Percentiles rank a stretch among this genome's conserved stretches.
phyloP scores from a whole-genome alignment of 805 yeast species.

The Wickerhamomyces bisporus region DNA sequence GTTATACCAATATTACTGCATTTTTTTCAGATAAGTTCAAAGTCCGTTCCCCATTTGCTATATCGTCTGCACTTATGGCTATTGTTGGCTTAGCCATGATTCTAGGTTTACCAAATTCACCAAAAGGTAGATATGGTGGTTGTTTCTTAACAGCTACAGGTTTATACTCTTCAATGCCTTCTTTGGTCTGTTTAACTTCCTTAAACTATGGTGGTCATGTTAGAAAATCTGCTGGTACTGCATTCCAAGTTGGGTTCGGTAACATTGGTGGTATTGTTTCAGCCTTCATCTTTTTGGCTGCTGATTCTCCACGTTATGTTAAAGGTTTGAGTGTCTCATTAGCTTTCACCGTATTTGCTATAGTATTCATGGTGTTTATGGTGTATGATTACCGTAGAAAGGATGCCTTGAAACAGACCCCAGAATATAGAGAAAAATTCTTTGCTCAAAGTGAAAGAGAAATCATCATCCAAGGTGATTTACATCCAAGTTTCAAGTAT shows the following conservation, averaged over 20 bases:
- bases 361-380: constrained; percentile 30
- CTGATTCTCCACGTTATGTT: constrained; percentile 36
- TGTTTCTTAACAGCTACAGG: constrained; percentile 34
- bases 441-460: constrained; percentile 27
- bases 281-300: constrained; percentile 30
- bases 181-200: constrained; percentile 31
- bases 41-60: constrained; percentile 38
- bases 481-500: constrained; percentile 42
- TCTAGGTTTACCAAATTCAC: constrained; percentile 29
- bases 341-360: constrained; percentile 38
- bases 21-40: constrained; percentile 51
- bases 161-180: constrained; percentile 34
- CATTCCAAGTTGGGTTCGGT: constrained; percentile 35
- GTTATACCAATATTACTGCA: constrained; percentile 58
- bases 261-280: constrained; percentile 37
- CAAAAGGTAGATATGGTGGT: constrained; percentile 37
- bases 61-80: constrained; percentile 29
- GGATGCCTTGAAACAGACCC: constrained; percentile 32
- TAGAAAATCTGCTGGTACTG: constrained; percentile 35
- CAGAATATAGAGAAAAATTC: constrained; percentile 27
- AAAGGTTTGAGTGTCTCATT: constrained; percentile 37
- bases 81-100: constrained; percentile 31
- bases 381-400: constrained; percentile 26
- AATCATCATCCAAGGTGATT: constrained; percentile 32
- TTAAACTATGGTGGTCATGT: constrained; percentile 35